phyloP scores from a whole-genome alignment of 2,329 filamentous ascomycete genomes.

The Lecanicillium sp. region DNA sequence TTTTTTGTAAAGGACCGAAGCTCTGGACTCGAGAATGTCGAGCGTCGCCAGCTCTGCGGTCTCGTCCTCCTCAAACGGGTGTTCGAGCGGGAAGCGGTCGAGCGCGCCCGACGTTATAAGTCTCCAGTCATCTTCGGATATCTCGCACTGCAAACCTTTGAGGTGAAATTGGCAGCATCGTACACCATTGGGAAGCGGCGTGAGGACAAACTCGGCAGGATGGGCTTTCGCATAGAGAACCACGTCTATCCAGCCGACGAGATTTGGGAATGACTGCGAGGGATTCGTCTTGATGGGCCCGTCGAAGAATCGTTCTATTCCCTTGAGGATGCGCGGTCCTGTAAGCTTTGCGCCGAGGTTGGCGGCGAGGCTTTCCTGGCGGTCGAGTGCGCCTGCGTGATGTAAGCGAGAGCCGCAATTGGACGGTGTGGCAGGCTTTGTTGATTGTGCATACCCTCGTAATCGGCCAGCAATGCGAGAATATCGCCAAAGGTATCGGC shows the following conservation, averaged over 20 bases:
- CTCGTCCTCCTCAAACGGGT: conserved; percentile 81
- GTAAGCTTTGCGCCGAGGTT: conserved; percentile 79
- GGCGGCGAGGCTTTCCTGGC: conserved; percentile 80
- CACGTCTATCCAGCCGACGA: conserved; percentile 77
- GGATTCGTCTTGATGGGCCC: conserved; percentile 57
- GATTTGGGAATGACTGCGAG: conserved; percentile 52
- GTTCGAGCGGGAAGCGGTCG: conserved; percentile 69
- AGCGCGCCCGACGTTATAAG: conserved; percentile 77
- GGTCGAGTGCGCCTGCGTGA: conserved; percentile 63
- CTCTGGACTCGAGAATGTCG: conserved; percentile 74
- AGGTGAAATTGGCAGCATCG: conserved; percentile 76
- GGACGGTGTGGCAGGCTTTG: neutral
- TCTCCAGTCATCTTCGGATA: conserved; percentile 81
- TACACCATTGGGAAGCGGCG: conserved; percentile 60
- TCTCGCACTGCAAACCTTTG: conserved; percentile 76
- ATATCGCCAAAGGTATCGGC: conserved; percentile 67
- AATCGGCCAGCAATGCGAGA: conserved; percentile 66
- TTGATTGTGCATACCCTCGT: conserved; percentile 50
- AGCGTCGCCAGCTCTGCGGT: conserved; percentile 77
- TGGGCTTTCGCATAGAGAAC: conserved; percentile 78
- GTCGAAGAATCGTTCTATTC: conserved; percentile 81
- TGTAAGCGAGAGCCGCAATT: conserved; percentile 15
- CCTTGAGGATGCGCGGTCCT: conserved; percentile 75
- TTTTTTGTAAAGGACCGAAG: conserved; percentile 70
- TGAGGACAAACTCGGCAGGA: conserved; percentile 69